Conservation (phyloP, 148 eudicot genomes). For the Pharnaceum exiguum region DNA sequence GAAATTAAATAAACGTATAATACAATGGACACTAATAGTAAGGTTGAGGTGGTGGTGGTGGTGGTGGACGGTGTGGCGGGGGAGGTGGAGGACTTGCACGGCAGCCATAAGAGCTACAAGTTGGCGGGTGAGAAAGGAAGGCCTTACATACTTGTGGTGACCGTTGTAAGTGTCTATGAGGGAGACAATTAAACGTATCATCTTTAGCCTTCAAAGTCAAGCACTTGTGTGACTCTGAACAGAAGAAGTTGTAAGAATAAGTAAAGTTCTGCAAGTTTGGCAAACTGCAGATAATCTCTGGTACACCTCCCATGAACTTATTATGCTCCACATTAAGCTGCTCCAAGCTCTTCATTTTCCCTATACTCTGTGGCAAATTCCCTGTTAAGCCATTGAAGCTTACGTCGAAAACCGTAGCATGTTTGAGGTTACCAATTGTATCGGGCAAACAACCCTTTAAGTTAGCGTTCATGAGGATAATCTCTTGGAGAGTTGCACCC, state of each 20-base stretch:
- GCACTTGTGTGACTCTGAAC: conserved; percentile 35
- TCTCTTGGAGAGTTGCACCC: conserved; percentile 44
- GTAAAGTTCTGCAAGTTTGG: conserved; percentile 65
- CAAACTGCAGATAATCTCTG: conserved; percentile 52
- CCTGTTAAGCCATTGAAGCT: conserved; percentile 49
- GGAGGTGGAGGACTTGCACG: conserved; percentile 8
- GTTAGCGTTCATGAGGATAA: conserved; percentile 38
- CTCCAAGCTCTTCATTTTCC: conserved; percentile 51
- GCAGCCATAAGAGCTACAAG: conserved; percentile 40
- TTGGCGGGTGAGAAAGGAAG: conserved; percentile 35
- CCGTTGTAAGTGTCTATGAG: conserved; percentile 44
- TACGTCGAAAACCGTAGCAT: conserved; percentile 54
- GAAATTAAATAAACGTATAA: no score
- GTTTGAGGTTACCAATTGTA: conserved; percentile 35
- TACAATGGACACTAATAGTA: no score
- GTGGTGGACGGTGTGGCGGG: conserved; percentile 7
- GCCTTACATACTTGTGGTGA: conserved; percentile 39
- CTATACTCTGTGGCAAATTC: conserved; percentile 43
- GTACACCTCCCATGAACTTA: conserved; percentile 47
- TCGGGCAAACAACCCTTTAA: conserved; percentile 51
- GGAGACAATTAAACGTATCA: conserved; percentile 51
- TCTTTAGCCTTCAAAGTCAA: conserved; percentile 32
- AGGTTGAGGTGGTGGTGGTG: conserved; percentile 23
- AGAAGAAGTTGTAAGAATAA: conserved; percentile 50
- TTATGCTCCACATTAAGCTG: conserved; percentile 59